Evolutionary conservation across 345 rosid species (phyloP), one percentile per base, ranked within the genome.

Genomic region (Leavenworthia alabamica): DNA sequence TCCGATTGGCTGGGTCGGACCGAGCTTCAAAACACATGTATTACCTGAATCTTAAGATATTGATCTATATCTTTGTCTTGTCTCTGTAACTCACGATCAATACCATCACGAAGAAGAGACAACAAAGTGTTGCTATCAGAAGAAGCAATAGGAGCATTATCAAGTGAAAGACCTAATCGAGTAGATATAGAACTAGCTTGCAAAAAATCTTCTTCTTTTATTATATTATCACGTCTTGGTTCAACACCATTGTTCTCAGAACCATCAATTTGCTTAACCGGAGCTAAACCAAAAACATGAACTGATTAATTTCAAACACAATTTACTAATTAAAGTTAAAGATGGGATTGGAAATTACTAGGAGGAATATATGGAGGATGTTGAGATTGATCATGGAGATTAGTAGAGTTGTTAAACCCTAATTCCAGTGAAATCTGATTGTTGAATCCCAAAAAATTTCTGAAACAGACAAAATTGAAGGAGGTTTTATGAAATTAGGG

Each of bases 301-400:
- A 90, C 97, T 89, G 53, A 51, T 79, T 26, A 31, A 20, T 56
- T n/a, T n/a, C n/a, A n/a, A n/a, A n/a, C n/a, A n/a, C 17, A 28
- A 47, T 28, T 50, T 10, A 12, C 5, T 5, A 60, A 29, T 46
- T 17, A n/a, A n/a, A n/a, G n/a, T n/a, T n/a, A 4, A n/a, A n/a
- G n/a, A n/a, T n/a, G n/a, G n/a, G n/a, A n/a, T 20, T n/a, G n/a
- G 22, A 20, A 59, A 36, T 69, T 82, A 90, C 97, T 83, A 5
- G 97, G 88, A 79, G 92, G 95, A 17, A 79, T 62, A 45, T 86
- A 86, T 1, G 97, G 92, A 79, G 89, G 88, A 73, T 89, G 95
- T 32, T 82, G 91, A 61, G 87, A 79, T 48, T 76, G 85, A 56
- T 84, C 86, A n/a, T n/a, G n/a, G 88, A 86, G 65, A 61, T 66